Evolutionary conservation across 495 filamentous ascomycete genomes (phyloP).

Genomic region (Xylaria castorea): DNA sequence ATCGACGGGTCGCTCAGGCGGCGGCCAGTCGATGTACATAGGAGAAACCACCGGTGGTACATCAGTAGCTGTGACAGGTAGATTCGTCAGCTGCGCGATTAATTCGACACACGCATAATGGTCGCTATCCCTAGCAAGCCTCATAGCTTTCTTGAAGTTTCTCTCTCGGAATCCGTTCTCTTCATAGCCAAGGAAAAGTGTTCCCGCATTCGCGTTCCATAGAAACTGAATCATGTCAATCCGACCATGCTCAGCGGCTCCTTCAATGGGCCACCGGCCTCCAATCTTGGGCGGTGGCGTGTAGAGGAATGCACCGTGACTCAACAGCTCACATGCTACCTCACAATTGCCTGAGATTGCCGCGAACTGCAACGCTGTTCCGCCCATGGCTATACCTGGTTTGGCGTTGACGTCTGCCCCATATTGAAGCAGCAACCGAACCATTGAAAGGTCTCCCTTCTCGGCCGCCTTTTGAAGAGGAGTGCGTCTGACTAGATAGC

Average conservation of each 20-base stretch:
- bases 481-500: conserved; percentile 28
- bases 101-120: background rate
- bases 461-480: conserved; percentile 42
- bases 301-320: conserved; percentile 32
- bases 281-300: conserved; percentile 29
- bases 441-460: conserved; percentile 35
- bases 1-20: background rate
- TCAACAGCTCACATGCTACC: conserved; percentile 32
- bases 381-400: background rate
- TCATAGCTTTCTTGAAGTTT: conserved; percentile 3
- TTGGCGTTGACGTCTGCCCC: background rate
- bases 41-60: background rate
- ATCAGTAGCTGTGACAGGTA: background rate
- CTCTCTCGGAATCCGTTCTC: background rate
- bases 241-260: conserved; percentile 52
- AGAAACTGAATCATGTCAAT: conserved; percentile 55
- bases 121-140: background rate
- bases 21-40: conserved; percentile 6
- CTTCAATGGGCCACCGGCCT: conserved; percentile 52
- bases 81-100: conserved; percentile 16
- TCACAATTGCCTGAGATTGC: conserved; percentile 16
- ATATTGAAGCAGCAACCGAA: conserved; percentile 29
- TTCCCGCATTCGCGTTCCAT: conserved; percentile 32
- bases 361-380: background rate
- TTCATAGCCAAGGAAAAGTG: background rate